phyloP scores from a whole-genome alignment of 805 yeast species.

The Spathaspora gorwiae region DNA sequence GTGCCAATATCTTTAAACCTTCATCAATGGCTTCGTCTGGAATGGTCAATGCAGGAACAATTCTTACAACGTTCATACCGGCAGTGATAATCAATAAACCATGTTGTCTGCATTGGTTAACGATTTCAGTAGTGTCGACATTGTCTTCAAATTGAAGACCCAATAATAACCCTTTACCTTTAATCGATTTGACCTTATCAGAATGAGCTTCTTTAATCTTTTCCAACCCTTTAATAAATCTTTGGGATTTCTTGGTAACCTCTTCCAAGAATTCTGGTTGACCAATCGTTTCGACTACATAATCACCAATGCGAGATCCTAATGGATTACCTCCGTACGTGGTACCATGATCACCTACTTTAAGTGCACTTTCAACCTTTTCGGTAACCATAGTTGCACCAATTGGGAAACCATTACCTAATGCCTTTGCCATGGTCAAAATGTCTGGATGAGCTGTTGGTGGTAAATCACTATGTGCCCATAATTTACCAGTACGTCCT shows the following conservation, averaged over 20 bases:
- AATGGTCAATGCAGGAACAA: conserved; percentile 89
- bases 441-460: conserved; percentile 90
- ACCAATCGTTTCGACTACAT: conserved; percentile 68
- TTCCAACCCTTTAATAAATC: conserved; percentile 48
- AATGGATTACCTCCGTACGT: conserved; percentile 97
- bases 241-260: conserved; percentile 58
- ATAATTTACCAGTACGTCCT: conserved; percentile 85
- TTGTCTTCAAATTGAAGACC: conserved; percentile 67
- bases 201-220: conserved; percentile 54
- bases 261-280: conserved; percentile 52
- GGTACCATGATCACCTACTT: conserved; percentile 96
- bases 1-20: conserved; percentile 68
- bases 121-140: conserved; percentile 59
- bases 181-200: conserved; percentile 57
- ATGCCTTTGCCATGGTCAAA: conserved; percentile 89
- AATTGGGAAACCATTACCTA: conserved; percentile 95
- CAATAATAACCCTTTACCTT: conserved; percentile 85
- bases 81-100: conserved; percentile 88
- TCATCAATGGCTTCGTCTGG: conserved; percentile 60
- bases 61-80: conserved; percentile 84
- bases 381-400: conserved; percentile 90
- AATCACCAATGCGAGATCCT: conserved; percentile 74
- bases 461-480: conserved; percentile 85
- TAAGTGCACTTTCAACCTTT: conserved; percentile 62
- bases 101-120: conserved; percentile 64